phyloP scores from a whole-genome alignment of 75 land plant species.

The Pinus albicaulis region DNA sequence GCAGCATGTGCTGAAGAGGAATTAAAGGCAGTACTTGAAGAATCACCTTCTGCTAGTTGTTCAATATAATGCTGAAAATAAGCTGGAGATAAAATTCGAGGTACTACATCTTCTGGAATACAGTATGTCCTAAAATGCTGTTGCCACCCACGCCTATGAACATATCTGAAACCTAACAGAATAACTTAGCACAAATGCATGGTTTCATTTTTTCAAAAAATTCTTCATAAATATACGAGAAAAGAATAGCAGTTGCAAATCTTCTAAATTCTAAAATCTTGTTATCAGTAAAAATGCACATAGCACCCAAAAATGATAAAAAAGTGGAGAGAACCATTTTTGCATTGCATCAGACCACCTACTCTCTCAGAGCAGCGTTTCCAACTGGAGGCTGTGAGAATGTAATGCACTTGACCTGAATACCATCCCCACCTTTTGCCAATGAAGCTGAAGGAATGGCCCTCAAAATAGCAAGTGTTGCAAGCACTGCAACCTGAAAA shows the following conservation, averaged over 20 bases:
- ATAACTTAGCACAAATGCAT: not conserved
- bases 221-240: not conserved
- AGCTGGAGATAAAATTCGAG: conserved; percentile 95
- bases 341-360: conserved; percentile 12
- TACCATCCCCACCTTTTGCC: conserved; percentile 39
- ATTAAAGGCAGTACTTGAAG: not conserved
- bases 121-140: conserved; percentile 85
- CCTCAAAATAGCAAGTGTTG: conserved; percentile 87
- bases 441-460: conserved; percentile 50
- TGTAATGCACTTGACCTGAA: conserved; percentile 86
- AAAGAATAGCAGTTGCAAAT: not conserved
- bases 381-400: conserved; percentile 99
- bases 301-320: not conserved
- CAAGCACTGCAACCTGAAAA: conserved; percentile 80
- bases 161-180: conserved; percentile 57
- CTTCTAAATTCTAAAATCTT: not conserved
- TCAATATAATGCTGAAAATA: conserved; percentile 88
- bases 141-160: conserved; percentile 85
- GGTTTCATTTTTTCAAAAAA: not conserved
- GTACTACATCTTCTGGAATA: conserved; percentile 96
- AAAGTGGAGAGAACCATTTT: not conserved
- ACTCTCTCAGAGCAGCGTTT: conserved; percentile 96
- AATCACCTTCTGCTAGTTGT: conserved; percentile 23
- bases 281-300: not conserved
- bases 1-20: not conserved